Evolutionary conservation across 2,329 filamentous ascomycete species (phyloP), one percentile per base, ranked within the genome.

Genomic region (Aspergillus viridinutans): DNA sequence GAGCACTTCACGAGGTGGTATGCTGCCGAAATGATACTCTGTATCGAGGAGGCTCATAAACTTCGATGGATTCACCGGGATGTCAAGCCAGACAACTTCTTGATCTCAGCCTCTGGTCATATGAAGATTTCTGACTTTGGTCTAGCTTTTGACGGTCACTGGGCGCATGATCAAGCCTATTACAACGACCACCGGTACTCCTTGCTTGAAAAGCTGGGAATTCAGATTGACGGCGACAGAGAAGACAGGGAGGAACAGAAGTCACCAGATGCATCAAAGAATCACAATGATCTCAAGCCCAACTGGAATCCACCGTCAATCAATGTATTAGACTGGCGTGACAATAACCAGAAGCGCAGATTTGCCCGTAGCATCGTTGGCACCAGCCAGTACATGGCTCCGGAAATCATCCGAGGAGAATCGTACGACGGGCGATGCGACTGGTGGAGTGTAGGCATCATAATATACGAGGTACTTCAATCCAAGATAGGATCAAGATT

Each of bases 351-450:
- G 26, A 88, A 86, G 63, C 85, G 91, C 42, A 83, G 84, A 35
- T 82, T 90, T 35, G 93, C 93, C 1, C 85, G 87, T 64, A 96
- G 92, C 49, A 86, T 96, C 1, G 93, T 97, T 10, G 93, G 93
- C 2, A 97, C 94, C 2, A 96, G 92, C 71, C 93, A 97, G 70
- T 97, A 97, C 77, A 97, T 97, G 94, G 93, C 94, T 0, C 93
- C 93, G 1, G 94, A 97, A 77, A 90, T 97, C 20, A 87, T 97
- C 57, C 80, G 83, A 62, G 90, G 92, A 28, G 83, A 91, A 50
- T 77, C 82, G 40, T 97, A 97, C 72, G 94, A 97, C 74, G 93
- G 90, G 29, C 83, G 93, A 68, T 97, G 93, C 75, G 93, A 97
- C 75, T 97, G 84, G 91, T 97, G 90, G 93, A 97, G 92, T 75